Percentiles rank a stretch among this genome's conserved stretches.
Evolutionary conservation across 768 basidiomycete species (phyloP).

Genomic region (Auricularia heimuer): DNA sequence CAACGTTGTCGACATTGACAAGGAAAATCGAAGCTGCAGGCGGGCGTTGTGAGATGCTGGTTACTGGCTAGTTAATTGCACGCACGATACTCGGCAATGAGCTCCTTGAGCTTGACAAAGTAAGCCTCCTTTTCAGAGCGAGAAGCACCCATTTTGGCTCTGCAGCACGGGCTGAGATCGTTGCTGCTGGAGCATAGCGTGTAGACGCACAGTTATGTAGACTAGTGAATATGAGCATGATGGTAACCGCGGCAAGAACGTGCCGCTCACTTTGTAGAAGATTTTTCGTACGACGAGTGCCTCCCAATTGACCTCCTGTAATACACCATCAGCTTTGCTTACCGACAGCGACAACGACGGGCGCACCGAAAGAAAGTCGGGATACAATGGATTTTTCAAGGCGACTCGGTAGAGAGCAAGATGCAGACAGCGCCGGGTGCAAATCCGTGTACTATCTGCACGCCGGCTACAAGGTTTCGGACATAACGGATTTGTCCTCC

Average conservation of each 20-base stretch:
- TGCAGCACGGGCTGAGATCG: slow-evolving; percentile 4
- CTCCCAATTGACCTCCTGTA: slow-evolving; percentile 88
- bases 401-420: slow-evolving; percentile 30
- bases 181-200: neutral
- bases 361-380: slow-evolving; percentile 2
- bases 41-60: neutral
- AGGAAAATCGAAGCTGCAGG: slow-evolving; percentile 86
- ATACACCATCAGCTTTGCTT: slow-evolving; percentile 10
- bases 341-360: no score
- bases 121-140: slow-evolving; percentile 85
- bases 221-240: neutral
- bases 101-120: slow-evolving; percentile 89
- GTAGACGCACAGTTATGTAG: slow-evolving; percentile 6
- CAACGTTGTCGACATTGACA: slow-evolving; percentile 99
- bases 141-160: slow-evolving; percentile 75
- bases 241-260: slow-evolving; percentile 5
- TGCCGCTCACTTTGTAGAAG: slow-evolving; percentile 5
- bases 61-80: slow-evolving; percentile 10
- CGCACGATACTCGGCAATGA: slow-evolving; percentile 83
- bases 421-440: no score
- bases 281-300: slow-evolving; percentile 36
- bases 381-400: slow-evolving; percentile 90
- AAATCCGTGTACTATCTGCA: no score
- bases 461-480: no score
- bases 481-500: no score